Percentiles rank a stretch among this genome's conserved stretches.
Evolutionary conservation across 306 rosid species (phyloP).

Genomic region (Senna tora): DNA sequence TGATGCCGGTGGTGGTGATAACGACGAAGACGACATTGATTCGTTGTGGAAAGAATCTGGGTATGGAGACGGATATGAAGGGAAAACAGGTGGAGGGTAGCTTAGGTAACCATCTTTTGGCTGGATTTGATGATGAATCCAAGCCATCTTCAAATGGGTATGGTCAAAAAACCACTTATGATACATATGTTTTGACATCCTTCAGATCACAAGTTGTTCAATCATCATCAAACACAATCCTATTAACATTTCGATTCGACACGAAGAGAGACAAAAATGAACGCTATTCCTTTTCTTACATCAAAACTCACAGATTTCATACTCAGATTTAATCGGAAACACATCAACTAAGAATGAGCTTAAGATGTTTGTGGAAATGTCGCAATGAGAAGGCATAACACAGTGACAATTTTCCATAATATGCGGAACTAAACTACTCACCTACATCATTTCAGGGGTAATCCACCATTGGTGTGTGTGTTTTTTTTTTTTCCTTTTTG

Average conservation of each 20-base stretch:
- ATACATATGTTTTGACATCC: constrained; percentile 50
- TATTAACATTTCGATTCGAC: constrained; percentile 38
- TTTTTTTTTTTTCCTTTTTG: not conserved
- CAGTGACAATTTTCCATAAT: not conserved
- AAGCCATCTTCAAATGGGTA: constrained; percentile 79
- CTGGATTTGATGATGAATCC: constrained; percentile 65
- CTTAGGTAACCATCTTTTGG: constrained; percentile 74
- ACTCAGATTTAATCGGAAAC: constrained; percentile 36
- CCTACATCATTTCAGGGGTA: constrained; percentile 45
- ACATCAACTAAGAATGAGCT: constrained; percentile 25
- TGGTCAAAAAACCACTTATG: constrained; percentile 52
- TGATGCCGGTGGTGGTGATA: constrained; percentile 70
- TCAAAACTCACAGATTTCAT: constrained; percentile 25
- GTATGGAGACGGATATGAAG: constrained; percentile 55
- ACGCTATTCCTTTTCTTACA: not conserved
- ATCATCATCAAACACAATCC: constrained; percentile 47
- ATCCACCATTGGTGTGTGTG: constrained; percentile 34
- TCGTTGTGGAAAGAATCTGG: constrained; percentile 51
- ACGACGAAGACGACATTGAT: constrained; percentile 44
- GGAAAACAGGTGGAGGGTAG: constrained; percentile 65
- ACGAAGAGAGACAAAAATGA: constrained; percentile 22
- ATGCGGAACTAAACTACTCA: constrained; percentile 46
- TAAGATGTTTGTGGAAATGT: constrained; percentile 5
- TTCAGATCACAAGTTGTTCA: constrained; percentile 54
- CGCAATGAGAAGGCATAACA: not conserved